phyloP scores from a whole-genome alignment of 2,329 filamentous ascomycete genomes.

The Lachnellula subtilissima region DNA sequence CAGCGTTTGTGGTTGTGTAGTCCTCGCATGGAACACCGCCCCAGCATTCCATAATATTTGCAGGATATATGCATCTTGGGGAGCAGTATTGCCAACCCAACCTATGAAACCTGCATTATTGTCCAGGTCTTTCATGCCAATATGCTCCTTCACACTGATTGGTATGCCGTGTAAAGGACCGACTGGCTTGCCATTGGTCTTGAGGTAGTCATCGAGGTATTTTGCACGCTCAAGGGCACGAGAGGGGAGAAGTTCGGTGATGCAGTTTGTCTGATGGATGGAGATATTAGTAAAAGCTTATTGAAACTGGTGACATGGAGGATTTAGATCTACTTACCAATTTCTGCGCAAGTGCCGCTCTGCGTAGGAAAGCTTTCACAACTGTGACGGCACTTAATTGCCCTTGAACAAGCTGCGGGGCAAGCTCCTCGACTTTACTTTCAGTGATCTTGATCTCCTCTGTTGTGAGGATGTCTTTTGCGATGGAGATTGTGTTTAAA shows the following conservation, averaged over 20 bases:
- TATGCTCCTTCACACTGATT: slow-evolving; percentile 49
- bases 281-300: background rate
- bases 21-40: slow-evolving; percentile 47
- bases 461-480: slow-evolving; percentile 40
- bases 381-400: slow-evolving; percentile 41
- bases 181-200: slow-evolving; percentile 27
- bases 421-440: slow-evolving; percentile 40
- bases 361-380: slow-evolving; percentile 48
- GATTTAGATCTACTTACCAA: slow-evolving; percentile 32
- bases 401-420: slow-evolving; percentile 41
- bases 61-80: slow-evolving; percentile 44
- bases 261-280: slow-evolving; percentile 39
- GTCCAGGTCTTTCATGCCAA: slow-evolving; percentile 44
- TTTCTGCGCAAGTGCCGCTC: slow-evolving; percentile 49
- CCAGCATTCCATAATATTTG: slow-evolving; percentile 43
- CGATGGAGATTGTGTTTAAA: slow-evolving; percentile 42
- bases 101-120: slow-evolving; percentile 45
- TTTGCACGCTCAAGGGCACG: slow-evolving; percentile 31
- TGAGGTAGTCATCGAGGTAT: slow-evolving; percentile 32
- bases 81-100: slow-evolving; percentile 41
- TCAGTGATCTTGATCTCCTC: slow-evolving; percentile 48
- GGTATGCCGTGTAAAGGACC: slow-evolving; percentile 43
- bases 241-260: slow-evolving; percentile 39
- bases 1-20: slow-evolving; percentile 49
- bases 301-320: background rate